These are phyloP conservation scores for Populus ilicifolia DNA, from an alignment of 345 rosid genomes.

Conservation along the genomic window DNA sequence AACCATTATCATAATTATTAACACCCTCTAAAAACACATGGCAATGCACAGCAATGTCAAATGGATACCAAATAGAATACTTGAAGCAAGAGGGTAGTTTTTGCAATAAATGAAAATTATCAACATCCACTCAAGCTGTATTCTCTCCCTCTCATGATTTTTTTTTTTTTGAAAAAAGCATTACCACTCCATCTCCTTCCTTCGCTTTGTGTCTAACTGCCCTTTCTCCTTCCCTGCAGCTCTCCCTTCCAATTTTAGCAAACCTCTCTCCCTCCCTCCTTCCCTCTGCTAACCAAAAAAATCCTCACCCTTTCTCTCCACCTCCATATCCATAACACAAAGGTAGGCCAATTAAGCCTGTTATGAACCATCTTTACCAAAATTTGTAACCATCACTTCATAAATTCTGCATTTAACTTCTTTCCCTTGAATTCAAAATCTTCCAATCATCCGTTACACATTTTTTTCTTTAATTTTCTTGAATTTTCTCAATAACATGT, in stretches of 20 bases:
- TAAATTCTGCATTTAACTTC: neutral
- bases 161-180: neutral
- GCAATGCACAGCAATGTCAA: too few relatives aligned
- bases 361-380: neutral
- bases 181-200: conserved; percentile 6
- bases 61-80: too few relatives aligned
- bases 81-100: too few relatives aligned
- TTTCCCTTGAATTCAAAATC: too few relatives aligned
- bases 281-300: too few relatives aligned
- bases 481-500: too few relatives aligned
- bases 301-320: neutral
- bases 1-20: too few relatives aligned
- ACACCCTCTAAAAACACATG: too few relatives aligned
- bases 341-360: too few relatives aligned
- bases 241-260: conserved; percentile 35
- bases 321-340: conserved; percentile 1
- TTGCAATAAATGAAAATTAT: too few relatives aligned
- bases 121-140: neutral
- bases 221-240: conserved; percentile 9
- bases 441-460: too few relatives aligned
- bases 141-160: neutral
- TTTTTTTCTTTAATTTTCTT: too few relatives aligned
- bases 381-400: neutral
- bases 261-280: neutral
- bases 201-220: conserved; percentile 24